These are phyloP conservation scores for Lecanicillium sp. DNA, from an alignment of 2,329 filamentous ascomycete genomes.

Conservation along the genomic window DNA sequence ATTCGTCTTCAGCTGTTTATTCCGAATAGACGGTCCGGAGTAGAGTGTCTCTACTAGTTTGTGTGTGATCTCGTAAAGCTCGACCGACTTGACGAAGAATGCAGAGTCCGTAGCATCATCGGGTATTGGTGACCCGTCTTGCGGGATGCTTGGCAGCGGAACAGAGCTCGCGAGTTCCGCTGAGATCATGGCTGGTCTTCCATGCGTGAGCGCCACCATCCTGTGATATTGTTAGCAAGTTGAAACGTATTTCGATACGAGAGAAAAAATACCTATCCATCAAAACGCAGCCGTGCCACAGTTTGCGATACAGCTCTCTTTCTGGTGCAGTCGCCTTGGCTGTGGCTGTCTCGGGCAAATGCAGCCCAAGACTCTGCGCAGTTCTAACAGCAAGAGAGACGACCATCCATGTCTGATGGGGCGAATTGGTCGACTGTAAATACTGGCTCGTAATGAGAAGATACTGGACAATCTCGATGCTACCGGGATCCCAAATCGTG, in stretches of 20 bases:
- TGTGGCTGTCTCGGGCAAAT: conserved; percentile 34
- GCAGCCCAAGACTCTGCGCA: conserved; percentile 40
- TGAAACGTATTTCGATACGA: fast-evolving
- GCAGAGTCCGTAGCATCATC: conserved; percentile 16
- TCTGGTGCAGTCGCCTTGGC: conserved; percentile 19
- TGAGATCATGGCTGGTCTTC: conserved; percentile 31
- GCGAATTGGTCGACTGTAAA: conserved; percentile 41
- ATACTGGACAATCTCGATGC: conserved; percentile 39
- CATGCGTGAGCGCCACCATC: conserved; percentile 31
- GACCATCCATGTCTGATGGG: conserved; percentile 45
- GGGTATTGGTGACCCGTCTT: neutral
- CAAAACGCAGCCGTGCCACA: conserved; percentile 33
- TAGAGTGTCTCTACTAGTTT: conserved; percentile 26
- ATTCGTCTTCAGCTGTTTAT: conserved; percentile 6
- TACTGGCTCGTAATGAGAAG: conserved; percentile 43
- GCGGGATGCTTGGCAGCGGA: conserved; percentile 19
- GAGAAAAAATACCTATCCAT: conserved; percentile 30
- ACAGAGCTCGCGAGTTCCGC: conserved; percentile 22
- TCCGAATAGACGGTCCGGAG: conserved; percentile 15
- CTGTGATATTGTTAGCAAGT: conserved; percentile 17
- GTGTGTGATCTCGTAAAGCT: conserved; percentile 33
- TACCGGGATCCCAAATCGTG: conserved; percentile 36
- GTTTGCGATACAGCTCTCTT: conserved; percentile 23
- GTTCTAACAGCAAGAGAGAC: conserved; percentile 40
- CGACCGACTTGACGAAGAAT: conserved; percentile 31